Conservation (phyloP, 192 early-diverging fungal genomes). For the Backusella parvicylindrica region DNA sequence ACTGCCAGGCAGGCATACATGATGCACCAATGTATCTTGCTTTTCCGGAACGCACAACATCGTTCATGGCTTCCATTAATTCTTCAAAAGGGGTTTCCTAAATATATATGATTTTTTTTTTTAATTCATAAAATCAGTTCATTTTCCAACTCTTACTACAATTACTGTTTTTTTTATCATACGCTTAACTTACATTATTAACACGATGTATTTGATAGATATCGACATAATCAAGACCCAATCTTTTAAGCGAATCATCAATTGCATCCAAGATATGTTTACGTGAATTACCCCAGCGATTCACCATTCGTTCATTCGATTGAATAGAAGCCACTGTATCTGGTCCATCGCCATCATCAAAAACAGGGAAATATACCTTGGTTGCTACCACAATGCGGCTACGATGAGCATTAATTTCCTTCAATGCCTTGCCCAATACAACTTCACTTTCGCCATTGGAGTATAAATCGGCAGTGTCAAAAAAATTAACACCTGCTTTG, state of each 20-base stretch:
- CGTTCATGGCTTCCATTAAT: conserved; percentile 34
- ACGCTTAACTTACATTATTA: conserved; percentile 11
- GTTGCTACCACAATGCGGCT: conserved; percentile 30
- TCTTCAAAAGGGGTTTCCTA: conserved; percentile 43
- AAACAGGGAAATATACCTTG: conserved; percentile 34
- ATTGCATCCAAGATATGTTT: conserved; percentile 31
- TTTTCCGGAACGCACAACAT: conserved; percentile 40
- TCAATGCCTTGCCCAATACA: conserved; percentile 33
- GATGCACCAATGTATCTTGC: conserved; percentile 38
- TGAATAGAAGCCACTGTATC: not conserved
- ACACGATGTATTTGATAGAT: conserved; percentile 47
- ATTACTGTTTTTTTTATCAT: too few species aligned
- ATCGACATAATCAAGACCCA: conserved; percentile 47
- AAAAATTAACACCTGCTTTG: conserved; percentile 34
- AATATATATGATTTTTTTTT: not conserved
- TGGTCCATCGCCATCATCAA: conserved; percentile 20
- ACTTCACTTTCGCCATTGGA: conserved; percentile 30
- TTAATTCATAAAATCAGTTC: not conserved
- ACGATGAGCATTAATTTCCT: conserved; percentile 31
- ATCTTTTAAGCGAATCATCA: conserved; percentile 25
- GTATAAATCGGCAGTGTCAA: conserved; percentile 22
- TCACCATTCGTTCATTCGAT: not conserved
- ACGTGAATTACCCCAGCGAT: conserved; percentile 21
- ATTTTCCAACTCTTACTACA: conserved; percentile 2
- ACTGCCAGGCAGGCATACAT: conserved; percentile 44